Evolutionary conservation across 208 protist genomes (phyloP).

Genomic region (Endotrypanum monterogeii): DNA sequence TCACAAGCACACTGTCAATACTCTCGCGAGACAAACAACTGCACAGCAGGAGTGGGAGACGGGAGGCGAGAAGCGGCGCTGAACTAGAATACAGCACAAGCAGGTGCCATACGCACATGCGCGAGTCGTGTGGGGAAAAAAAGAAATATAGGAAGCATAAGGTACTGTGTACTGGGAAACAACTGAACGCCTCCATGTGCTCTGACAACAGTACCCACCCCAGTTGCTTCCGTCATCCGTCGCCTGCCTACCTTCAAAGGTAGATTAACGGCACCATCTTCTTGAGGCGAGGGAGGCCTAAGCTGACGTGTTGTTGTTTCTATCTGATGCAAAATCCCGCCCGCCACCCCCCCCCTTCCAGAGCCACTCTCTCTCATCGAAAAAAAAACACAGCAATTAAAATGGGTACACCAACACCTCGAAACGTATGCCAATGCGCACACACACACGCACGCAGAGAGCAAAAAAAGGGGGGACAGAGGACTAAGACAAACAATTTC

Average conservation of each 20-base stretch:
- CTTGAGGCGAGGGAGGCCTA: not conserved
- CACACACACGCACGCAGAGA: not conserved
- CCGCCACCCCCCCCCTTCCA: not conserved
- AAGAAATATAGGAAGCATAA: not conserved
- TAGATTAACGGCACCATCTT: not conserved
- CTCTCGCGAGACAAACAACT: not conserved
- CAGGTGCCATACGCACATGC: not conserved
- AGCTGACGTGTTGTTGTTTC: not conserved
- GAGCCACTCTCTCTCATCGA: not conserved
- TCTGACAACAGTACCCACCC: not conserved
- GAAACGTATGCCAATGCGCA: not conserved
- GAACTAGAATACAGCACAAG: not conserved
- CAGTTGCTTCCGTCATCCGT: not conserved
- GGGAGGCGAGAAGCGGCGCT: not conserved
- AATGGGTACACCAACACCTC: not conserved
- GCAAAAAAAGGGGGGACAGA: not conserved
- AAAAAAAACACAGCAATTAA: not conserved
- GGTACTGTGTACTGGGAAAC: not conserved
- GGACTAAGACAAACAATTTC: not conserved
- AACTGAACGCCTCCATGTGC: not conserved
- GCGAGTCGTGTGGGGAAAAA: not conserved
- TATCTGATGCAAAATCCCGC: no score
- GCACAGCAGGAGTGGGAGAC: not conserved
- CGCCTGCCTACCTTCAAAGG: no score
- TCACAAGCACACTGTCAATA: not conserved